Base-by-base conservation (phyloP, 2,329 filamentous ascomycete species). In the Colletotrichum nymphaeae region DNA sequence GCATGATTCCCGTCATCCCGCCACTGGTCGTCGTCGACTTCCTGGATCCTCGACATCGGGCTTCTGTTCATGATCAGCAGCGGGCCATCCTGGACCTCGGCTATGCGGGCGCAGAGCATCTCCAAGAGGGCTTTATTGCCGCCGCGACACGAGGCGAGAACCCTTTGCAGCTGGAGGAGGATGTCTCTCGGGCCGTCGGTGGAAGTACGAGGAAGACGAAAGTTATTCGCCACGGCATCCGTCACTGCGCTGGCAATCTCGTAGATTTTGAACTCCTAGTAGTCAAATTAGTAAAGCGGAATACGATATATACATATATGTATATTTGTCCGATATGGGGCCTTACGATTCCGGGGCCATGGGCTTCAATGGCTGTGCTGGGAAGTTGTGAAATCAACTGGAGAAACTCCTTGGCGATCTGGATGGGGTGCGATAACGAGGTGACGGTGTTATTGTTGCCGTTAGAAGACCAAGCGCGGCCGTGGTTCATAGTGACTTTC, bases 331-430 rank as follows among this genome's bases (percentile, higher is more conserved):
- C 30, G 30, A 0, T 11, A 32, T 32, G 30, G 30, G 30, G 8
- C 30, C 30, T 42, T 62, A 71, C 86, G 76, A 88, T 83, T 1
- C 84, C 84, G 5, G 86, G 83, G 0, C 87, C 86, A 67, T 88
- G 87, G 0, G 86, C 86, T 72, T 88, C 86, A 3, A 88, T 81
- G 0, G 86, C 86, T 0, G 84, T 79, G 63, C 81, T 82, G 0
- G 87, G 87, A 4, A 88, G 78, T 4, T 82, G 79, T 1, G 82
- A 82, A 6, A 87, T 83, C 4, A 84, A 78, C 5, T 80, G 78
- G 22, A 88, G 75, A 28, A 88, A 86, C 60, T 88, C 85, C 16
- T 81, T 81, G 4, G 86, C 86, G 56, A 87, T 86, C 19, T 83
- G 79, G 3, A 88, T 79, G 0, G 86, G 86, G 65, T 83, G 71